These are phyloP conservation scores for Capillidium rhysosporum DNA, from an alignment of 371 early-diverging fungal genomes.

Conservation along the genomic window DNA sequence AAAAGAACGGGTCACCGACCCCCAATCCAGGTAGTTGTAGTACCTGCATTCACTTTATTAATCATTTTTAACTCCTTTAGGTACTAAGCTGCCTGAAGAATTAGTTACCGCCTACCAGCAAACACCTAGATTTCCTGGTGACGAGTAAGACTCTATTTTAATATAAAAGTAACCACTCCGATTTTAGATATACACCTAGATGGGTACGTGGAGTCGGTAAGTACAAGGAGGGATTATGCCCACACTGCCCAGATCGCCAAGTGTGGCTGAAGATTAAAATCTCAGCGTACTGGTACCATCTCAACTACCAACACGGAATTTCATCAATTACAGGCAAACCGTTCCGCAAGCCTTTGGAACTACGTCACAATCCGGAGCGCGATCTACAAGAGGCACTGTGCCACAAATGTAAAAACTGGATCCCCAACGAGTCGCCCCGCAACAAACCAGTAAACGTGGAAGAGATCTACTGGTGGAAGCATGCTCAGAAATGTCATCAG, in stretches of 20 bases:
- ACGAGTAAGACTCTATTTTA: conserved; percentile 8
- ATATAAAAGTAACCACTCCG: not conserved
- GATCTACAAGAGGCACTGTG: conserved; percentile 13
- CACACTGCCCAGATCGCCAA: conserved; percentile 9
- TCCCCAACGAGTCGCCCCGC: conserved; percentile 10
- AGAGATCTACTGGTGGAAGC: conserved; percentile 18
- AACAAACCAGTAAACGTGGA: conserved; percentile 14
- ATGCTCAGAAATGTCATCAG: conserved; percentile 16
- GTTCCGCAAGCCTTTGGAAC: conserved; percentile 9
- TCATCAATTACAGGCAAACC: conserved; percentile 11
- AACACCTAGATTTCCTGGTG: conserved; percentile 11
- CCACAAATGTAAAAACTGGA: conserved; percentile 15
- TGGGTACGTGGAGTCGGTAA: conserved; percentile 14
- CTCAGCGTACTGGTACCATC: conserved; percentile 13
- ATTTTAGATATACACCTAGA: conserved; percentile 11
- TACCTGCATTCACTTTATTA: not conserved
- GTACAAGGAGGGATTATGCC: conserved; percentile 13
- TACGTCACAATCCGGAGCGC: conserved; percentile 2
- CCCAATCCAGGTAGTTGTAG: no score
- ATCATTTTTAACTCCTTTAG: not conserved
- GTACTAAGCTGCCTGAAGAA: not conserved
- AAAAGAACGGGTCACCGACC: not conserved
- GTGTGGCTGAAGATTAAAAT: conserved; percentile 13
- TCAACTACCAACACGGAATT: conserved; percentile 13
- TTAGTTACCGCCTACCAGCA: conserved; percentile 4